Base-by-base conservation (phyloP, 495 filamentous ascomycete genomes). In the Talaromyces trachyspermus region DNA sequence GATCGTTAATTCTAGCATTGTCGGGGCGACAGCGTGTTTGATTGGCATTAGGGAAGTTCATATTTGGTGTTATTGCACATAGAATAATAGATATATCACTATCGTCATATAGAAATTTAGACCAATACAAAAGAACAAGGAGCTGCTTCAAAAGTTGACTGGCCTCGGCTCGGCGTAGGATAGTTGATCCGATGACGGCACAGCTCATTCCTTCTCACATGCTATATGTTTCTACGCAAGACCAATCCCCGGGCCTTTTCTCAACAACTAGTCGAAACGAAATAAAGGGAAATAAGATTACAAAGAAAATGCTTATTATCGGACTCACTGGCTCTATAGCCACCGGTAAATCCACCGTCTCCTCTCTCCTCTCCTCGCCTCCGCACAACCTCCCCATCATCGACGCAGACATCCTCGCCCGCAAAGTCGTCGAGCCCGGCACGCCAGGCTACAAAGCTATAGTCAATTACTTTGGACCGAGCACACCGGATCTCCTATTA, bases 291-390 rank as follows among this genome's bases (percentile, higher is more conserved):
- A n/a, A n/a, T n/a, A n/a, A n/a, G n/a, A n/a, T n/a, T n/a, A n/a
- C 24, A 37, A 12, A 39, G 38, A 58, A 51, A 46, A 98, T 98
- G 94, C 79, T 98, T 45, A 78, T 98, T 56, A 87, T 98, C 59
- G 92, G 92, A 54, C 83, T 98, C 22, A 98, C 92, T 27, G 92
- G 92, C 68, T 95, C 89, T 49, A 95, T 98, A 62, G 91, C 92
- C 27, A 97, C 94, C 3, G 92, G 94, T 61, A 98, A 98, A 80
- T 94, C 89, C 26, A 98, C 94, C 53, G 91, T 95, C 52, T 95
- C 92, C 30, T 60, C 71, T 47, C 70, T 95, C 55, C 88, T 98
- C 63, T 77, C 81, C 46, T 67, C 75, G 0, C 75, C 87, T 0
- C 90, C 89, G 9, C 83, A 96, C 74, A 78, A 76, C 55, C 80